A percentile compares a stretch with the other conserved stretches of the same genome.
Evolutionary conservation across 2,329 filamentous ascomycete species (phyloP).

Genomic region (Sporothrix brasiliensis): DNA sequence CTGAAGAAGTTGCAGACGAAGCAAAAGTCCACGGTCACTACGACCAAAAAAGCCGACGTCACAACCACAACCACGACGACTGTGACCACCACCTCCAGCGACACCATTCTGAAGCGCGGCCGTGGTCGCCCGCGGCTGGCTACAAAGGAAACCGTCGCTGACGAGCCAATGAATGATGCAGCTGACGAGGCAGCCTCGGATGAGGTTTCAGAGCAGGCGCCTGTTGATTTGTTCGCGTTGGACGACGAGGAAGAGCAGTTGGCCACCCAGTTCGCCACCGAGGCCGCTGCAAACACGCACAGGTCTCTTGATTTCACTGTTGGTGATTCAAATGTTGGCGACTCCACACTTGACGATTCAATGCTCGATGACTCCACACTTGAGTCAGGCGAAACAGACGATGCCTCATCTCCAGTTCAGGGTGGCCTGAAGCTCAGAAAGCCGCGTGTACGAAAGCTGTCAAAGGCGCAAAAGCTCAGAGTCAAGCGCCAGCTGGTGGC

Average conservation of each 20-base stretch:
- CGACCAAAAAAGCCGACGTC: neutral
- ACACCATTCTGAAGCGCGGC: neutral
- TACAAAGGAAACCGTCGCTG: neutral
- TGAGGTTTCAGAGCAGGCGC: neutral
- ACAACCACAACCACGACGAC: neutral
- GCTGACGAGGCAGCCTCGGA: neutral
- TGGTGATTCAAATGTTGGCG: neutral
- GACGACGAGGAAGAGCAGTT: slow-evolving; percentile 26
- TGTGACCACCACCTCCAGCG: neutral
- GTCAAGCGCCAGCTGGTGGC: slow-evolving; percentile 17
- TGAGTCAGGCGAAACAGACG: neutral
- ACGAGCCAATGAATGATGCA: neutral
- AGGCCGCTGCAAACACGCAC: neutral
- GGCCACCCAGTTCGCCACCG: slow-evolving; percentile 25
- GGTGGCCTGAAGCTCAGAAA: neutral
- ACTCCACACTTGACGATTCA: neutral
- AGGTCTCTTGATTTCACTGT: neutral
- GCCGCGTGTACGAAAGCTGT: neutral
- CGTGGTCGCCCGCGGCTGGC: slow-evolving; percentile 2
- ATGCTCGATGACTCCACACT: neutral
- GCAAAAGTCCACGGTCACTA: neutral
- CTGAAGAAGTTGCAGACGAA: neutral
- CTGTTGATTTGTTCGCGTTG: neutral
- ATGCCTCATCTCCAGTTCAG: neutral
- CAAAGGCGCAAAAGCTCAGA: slow-evolving; percentile 18